Evolutionary conservation across 805 yeast genomes (phyloP), one percentile per base, ranked within the genome.

Genomic region (Candida sanyiensis): DNA sequence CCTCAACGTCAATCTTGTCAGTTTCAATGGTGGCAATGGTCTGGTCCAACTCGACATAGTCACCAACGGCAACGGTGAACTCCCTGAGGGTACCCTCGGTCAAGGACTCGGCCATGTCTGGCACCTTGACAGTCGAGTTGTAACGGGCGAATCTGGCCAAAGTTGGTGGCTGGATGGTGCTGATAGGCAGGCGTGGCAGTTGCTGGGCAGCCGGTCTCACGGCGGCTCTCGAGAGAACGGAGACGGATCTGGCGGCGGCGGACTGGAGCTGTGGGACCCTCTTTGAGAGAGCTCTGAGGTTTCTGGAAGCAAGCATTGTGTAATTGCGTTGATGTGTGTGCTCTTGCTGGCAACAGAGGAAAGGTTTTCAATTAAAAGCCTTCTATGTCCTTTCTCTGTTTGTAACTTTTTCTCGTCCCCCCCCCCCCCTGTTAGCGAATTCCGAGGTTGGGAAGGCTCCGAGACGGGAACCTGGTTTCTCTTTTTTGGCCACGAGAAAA

Each of bases 61-160:
- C 97, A 50, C 98, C 98, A 45, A 88, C 87, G 45, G 75, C 66
- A 59, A 81, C 82, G 48, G 70, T 67, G 58, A 68, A 81, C 43
- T 73, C 75, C 46, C 85, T 70, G 50, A 93, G 73, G 35, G 97
- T 86, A 61, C 98, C 98, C 65, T 93, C 98, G 29, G 96, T 86
- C 58, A 93, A 82, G 36, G 97, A 89, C 68, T 93, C 98, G 31
- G 98, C 97, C 97, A 93, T 88, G 49, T 86, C 94, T 35, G 98
- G 98, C 17, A 93, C 97, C 63, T 88, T 85, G 35, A 59, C 63
- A 46, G 68, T 69, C 28, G 70, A 61, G 43, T 63, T 60, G 46
- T 47, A 58, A 49, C 69, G 63, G 16, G 45, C 42, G 25, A 48
- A 39, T 33, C 46, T 50, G 35, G 40, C 25, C 26, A 44, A 45